These are phyloP conservation scores for Pichia sp. DNA, from an alignment of 1,139 yeast species.

Conservation along the genomic window DNA sequence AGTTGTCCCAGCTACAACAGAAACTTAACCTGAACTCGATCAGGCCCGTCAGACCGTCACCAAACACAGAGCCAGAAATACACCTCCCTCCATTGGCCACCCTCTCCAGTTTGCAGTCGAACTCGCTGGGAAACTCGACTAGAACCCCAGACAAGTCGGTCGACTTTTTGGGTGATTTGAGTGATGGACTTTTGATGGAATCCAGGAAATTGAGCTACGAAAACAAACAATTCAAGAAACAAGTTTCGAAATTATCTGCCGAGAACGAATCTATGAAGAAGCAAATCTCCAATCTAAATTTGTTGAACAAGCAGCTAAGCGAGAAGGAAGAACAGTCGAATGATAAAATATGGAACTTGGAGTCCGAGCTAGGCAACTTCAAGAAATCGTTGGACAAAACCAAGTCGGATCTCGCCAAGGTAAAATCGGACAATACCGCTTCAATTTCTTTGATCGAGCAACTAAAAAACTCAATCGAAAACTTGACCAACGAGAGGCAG, in stretches of 20 bases:
- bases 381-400: slow-evolving; percentile 18
- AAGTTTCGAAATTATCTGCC: slow-evolving; percentile 40
- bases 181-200: slow-evolving; percentile 73
- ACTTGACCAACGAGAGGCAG: slow-evolving; percentile 40
- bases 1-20: slow-evolving; percentile 57
- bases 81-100: slow-evolving; percentile 22
- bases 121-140: background rate
- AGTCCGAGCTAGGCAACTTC: slow-evolving; percentile 23
- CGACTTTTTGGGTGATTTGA: slow-evolving; percentile 76
- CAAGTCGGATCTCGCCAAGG: slow-evolving; percentile 31
- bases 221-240: slow-evolving; percentile 48
- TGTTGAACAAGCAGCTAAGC: slow-evolving; percentile 36
- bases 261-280: slow-evolving; percentile 30
- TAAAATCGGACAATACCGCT: slow-evolving; percentile 32
- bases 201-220: slow-evolving; percentile 76
- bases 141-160: slow-evolving; percentile 41
- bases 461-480: slow-evolving; percentile 47
- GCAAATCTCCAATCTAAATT: slow-evolving; percentile 34
- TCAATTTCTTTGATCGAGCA: slow-evolving; percentile 28
- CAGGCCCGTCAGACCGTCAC: slow-evolving; percentile 11
- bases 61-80: slow-evolving; percentile 27
- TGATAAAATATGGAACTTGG: slow-evolving; percentile 75
- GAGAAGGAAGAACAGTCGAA: slow-evolving; percentile 40
- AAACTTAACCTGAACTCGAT: slow-evolving; percentile 27
- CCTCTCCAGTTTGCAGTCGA: background rate